These are phyloP conservation scores for Lepiota brunneoincarnata DNA, from an alignment of 768 basidiomycete species.

Conservation along the genomic window DNA sequence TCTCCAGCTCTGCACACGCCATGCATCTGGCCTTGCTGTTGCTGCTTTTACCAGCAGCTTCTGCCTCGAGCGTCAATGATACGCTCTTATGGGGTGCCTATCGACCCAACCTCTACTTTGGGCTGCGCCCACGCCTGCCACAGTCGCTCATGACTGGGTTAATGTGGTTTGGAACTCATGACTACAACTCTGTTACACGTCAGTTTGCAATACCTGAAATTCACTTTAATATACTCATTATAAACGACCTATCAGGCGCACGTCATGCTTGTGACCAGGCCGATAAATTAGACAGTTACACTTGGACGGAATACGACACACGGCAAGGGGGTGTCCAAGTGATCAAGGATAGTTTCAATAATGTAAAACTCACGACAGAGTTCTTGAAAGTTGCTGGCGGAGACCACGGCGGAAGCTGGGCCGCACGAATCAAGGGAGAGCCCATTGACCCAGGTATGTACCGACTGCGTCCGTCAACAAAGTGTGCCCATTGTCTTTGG, in stretches of 20 bases:
- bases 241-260: conserved; percentile 41
- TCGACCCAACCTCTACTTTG: conserved; percentile 94
- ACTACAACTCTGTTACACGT: conserved; percentile 73
- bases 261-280: conserved; percentile 90
- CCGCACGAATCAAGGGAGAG: conserved; percentile 76
- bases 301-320: conserved; percentile 86
- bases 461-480: not conserved
- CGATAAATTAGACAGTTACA: conserved; percentile 77
- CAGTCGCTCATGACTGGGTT: conserved; percentile 91
- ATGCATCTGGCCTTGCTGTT: conserved; percentile 49
- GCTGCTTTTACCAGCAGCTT: conserved; percentile 35
- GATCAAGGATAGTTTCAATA: conserved; percentile 77
- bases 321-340: conserved; percentile 85
- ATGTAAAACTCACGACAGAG: conserved; percentile 81
- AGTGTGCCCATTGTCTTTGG: not conserved
- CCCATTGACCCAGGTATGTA: conserved; percentile 65
- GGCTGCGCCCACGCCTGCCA: conserved; percentile 79
- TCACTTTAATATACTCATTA: conserved; percentile 6
- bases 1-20: conserved; percentile 8
- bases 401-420: conserved; percentile 85
- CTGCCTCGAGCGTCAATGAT: conserved; percentile 41
- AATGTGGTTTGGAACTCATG: conserved; percentile 90
- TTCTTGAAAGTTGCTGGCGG: conserved; percentile 86
- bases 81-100: conserved; percentile 83
- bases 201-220: conserved; percentile 26